A percentile compares a stretch with the other conserved stretches of the same genome.
These are phyloP conservation scores for Entrophospora sp. DNA, from an alignment of 192 early-diverging fungal species.

Conservation along the genomic window DNA sequence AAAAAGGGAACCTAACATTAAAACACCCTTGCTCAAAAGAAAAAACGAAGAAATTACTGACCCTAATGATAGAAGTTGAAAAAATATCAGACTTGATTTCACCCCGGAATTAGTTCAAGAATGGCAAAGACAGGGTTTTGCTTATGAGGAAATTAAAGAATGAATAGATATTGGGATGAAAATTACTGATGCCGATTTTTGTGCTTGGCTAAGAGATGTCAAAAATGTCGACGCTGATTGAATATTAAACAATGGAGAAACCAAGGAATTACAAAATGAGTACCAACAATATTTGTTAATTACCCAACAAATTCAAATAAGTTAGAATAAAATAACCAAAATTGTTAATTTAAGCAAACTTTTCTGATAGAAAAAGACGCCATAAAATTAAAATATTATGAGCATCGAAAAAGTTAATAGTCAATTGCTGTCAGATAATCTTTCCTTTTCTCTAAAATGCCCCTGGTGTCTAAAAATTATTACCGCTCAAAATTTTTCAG, in stretches of 20 bases:
- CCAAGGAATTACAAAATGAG: neutral
- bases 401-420: neutral
- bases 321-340: too few relatives aligned
- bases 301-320: neutral
- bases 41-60: neutral
- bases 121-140: neutral
- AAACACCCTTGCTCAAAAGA: neutral
- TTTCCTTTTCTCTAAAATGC: neutral
- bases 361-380: too few relatives aligned
- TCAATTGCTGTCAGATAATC: neutral
- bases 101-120: neutral
- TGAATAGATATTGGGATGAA: constrained; percentile 6
- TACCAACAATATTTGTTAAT: neutral
- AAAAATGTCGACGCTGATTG: neutral
- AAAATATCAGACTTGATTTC: neutral
- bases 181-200: neutral
- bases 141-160: neutral
- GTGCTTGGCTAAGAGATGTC: too few relatives aligned
- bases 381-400: neutral
- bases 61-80: neutral
- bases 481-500: neutral
- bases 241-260: neutral
- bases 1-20: neutral
- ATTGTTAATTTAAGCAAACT: too few relatives aligned
- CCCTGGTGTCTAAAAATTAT: neutral